Evolutionary conservation across 164 flowering plant genomes (phyloP).

Genomic region (Vitis rupestris): DNA sequence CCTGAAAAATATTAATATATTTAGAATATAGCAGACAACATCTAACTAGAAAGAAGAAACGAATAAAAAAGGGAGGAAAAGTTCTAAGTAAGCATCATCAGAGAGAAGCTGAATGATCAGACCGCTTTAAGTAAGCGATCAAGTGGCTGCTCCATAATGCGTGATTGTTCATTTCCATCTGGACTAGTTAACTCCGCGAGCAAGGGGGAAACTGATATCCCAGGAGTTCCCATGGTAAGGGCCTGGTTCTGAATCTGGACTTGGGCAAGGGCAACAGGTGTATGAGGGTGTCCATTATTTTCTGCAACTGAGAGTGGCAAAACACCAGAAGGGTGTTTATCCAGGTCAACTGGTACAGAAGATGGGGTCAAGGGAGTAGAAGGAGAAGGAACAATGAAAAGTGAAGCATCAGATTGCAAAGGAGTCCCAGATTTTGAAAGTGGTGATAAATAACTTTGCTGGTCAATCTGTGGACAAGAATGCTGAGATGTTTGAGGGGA

Average conservation of each 20-base stretch:
- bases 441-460: not conserved
- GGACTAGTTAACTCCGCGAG: not conserved
- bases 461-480: conserved; percentile 6
- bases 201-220: not conserved
- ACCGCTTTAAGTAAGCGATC: conserved; percentile 3
- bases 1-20: not conserved
- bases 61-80: not conserved
- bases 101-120: not conserved
- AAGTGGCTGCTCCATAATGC: not conserved
- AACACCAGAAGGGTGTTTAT: not conserved
- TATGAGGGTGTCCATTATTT: not conserved
- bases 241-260: not conserved
- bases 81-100: too few species aligned
- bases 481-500: not conserved
- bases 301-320: not conserved
- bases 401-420: not conserved
- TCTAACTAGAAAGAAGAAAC: not conserved
- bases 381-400: not conserved
- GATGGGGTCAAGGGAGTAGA: not conserved
- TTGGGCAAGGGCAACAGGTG: not conserved
- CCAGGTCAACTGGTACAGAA: not conserved
- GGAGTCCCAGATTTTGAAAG: not conserved
- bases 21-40: too few species aligned
- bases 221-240: not conserved
- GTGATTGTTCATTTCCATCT: not conserved